A percentile compares a stretch with the other conserved stretches of the same genome.
Evolutionary conservation across 2,329 filamentous ascomycete species (phyloP).

Genomic region (Aschersonia sp.): DNA sequence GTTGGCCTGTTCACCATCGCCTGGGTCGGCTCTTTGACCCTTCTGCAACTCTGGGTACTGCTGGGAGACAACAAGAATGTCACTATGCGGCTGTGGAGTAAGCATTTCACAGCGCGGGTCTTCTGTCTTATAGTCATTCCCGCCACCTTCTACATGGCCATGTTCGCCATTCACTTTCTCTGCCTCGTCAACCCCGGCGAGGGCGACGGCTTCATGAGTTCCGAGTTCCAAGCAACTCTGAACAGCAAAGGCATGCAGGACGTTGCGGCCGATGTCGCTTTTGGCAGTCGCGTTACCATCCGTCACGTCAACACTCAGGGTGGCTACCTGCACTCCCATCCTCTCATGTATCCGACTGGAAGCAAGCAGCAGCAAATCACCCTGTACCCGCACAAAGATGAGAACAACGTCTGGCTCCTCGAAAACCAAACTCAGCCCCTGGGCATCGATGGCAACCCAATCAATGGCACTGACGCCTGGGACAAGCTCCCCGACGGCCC

Average conservation of each 20-base stretch:
- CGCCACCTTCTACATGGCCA: slow-evolving; percentile 78
- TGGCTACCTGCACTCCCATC: slow-evolving; percentile 92
- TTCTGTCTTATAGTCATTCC: slow-evolving; percentile 91
- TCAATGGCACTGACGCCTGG: slow-evolving; percentile 76
- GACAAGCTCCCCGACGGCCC: slow-evolving; percentile 48
- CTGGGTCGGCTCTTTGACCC: slow-evolving; percentile 85
- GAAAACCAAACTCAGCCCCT: slow-evolving; percentile 95
- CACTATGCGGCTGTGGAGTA: slow-evolving; percentile 72
- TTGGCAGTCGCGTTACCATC: slow-evolving; percentile 73
- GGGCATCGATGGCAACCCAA: slow-evolving; percentile 55
- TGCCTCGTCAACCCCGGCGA: slow-evolving; percentile 91
- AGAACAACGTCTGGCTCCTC: slow-evolving; percentile 88
- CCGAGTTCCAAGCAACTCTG: slow-evolving; percentile 93
- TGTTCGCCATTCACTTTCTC: slow-evolving; percentile 95
- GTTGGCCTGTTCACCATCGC: slow-evolving; percentile 97
- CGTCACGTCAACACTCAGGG: slow-evolving; percentile 96
- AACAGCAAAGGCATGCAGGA: slow-evolving; percentile 96
- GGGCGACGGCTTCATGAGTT: slow-evolving; percentile 98
- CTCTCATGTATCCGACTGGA: slow-evolving; percentile 92
- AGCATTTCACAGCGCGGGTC: slow-evolving; percentile 80
- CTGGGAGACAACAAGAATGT: slow-evolving; percentile 81
- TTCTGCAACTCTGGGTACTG: slow-evolving; percentile 88
- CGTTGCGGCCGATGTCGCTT: slow-evolving; percentile 79
- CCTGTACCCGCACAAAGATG: slow-evolving; percentile 95
- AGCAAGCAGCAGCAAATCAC: slow-evolving; percentile 99